A percentile compares a stretch with the other conserved stretches of the same genome.
Conservation (phyloP, 768 basidiomycete genomes). For the Auricularia auricula-judae region DNA sequence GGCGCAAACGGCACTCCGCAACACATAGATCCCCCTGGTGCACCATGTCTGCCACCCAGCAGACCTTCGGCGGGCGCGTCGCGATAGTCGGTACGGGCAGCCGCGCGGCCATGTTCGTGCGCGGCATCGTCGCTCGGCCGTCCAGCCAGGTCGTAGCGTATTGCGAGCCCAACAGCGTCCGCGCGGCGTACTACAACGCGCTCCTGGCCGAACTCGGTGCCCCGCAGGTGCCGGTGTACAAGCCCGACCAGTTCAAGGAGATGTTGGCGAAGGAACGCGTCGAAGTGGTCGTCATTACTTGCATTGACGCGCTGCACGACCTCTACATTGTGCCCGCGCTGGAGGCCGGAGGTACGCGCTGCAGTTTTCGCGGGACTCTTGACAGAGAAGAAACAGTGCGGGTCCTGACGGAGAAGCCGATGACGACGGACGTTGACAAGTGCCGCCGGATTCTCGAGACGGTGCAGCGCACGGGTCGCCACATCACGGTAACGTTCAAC, state of each 20-base stretch:
- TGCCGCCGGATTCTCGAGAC: slow-evolving; percentile 34
- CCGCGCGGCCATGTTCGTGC: slow-evolving; percentile 35
- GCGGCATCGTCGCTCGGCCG: slow-evolving; percentile 34
- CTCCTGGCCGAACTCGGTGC: slow-evolving; percentile 29
- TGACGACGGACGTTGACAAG: slow-evolving; percentile 40
- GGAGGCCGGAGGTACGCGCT: slow-evolving; percentile 27
- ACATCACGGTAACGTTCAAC: slow-evolving; percentile 33
- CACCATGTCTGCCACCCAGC: background rate
- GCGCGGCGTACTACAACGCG: slow-evolving; percentile 35
- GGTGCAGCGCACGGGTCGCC: slow-evolving; percentile 30
- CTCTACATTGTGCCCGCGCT: slow-evolving; percentile 34
- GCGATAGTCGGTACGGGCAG: slow-evolving; percentile 33
- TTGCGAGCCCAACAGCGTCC: slow-evolving; percentile 36
- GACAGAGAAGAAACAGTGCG: slow-evolving; percentile 20
- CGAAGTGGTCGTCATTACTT: slow-evolving; percentile 38
- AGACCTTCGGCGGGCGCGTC: slow-evolving; percentile 19
- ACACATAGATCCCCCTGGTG: too few species aligned
- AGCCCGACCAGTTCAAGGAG: slow-evolving; percentile 29
- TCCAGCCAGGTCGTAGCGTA: slow-evolving; percentile 30
- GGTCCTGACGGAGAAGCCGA: slow-evolving; percentile 44
- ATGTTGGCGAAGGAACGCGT: slow-evolving; percentile 37
- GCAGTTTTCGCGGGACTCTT: background rate
- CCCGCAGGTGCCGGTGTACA: slow-evolving; percentile 26
- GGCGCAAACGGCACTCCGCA: too few species aligned
- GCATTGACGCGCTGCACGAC: slow-evolving; percentile 38